Percentiles rank a stretch among this genome's conserved stretches.
Conservation (phyloP, 805 yeast species). For the Starmerella apicola region DNA sequence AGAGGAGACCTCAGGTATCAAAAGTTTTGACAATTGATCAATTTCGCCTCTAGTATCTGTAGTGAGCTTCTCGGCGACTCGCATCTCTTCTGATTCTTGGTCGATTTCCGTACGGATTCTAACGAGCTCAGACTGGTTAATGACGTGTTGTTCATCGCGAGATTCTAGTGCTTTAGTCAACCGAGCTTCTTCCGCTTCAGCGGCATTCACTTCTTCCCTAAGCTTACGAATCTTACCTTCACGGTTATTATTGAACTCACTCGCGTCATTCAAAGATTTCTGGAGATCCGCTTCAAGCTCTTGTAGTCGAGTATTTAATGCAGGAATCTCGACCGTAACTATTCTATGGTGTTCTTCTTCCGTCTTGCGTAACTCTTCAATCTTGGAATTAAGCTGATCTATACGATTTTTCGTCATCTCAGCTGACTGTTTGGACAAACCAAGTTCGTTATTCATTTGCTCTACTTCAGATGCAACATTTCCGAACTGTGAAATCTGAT, state of each 20-base stretch:
- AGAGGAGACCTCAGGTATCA: neutral
- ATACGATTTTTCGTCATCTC: constrained; percentile 1
- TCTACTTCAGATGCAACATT: constrained; percentile 3
- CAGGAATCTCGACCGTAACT: neutral
- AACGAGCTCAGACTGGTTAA: constrained; percentile 9
- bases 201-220: constrained; percentile 27
- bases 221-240: constrained; percentile 61
- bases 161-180: constrained; percentile 5
- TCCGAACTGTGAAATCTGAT: neutral
- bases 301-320: constrained; percentile 21
- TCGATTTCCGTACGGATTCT: constrained; percentile 12
- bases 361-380: neutral
- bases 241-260: constrained; percentile 68
- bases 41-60: constrained; percentile 77
- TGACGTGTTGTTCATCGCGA: constrained; percentile 5
- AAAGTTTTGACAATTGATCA: constrained; percentile 23
- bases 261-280: constrained; percentile 58
- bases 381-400: constrained; percentile 1
- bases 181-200: neutral
- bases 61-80: constrained; percentile 53
- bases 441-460: constrained; percentile 13
- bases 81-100: constrained; percentile 31
- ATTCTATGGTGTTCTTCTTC: constrained; percentile 1
- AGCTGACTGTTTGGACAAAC: constrained; percentile 7
- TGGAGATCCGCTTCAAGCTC: constrained; percentile 31